phyloP scores from a whole-genome alignment of 2,329 filamentous ascomycete species.

The Verticillium alfalfae region DNA sequence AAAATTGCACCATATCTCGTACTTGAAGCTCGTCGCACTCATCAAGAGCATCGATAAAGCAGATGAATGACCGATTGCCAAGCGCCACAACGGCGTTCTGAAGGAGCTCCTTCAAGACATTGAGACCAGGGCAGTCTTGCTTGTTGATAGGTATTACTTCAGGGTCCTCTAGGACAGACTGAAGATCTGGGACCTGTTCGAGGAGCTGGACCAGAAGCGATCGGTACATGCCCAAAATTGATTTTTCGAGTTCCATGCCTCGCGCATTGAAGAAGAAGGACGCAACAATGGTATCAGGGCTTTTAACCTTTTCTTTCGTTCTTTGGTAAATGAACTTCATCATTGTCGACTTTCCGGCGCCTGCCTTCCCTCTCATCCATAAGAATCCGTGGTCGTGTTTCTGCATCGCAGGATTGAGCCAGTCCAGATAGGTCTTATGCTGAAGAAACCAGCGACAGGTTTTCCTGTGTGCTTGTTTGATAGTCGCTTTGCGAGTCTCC shows the following conservation, averaged over 20 bases:
- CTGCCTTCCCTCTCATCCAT: slow-evolving; percentile 41
- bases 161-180: slow-evolving; percentile 20
- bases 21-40: slow-evolving; percentile 3
- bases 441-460: slow-evolving; percentile 36
- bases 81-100: neutral
- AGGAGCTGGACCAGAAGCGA: slow-evolving; percentile 42
- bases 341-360: slow-evolving; percentile 38
- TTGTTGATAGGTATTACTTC: neutral
- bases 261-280: slow-evolving; percentile 45
- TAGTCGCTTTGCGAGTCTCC: slow-evolving; percentile 24
- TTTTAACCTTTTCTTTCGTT: neutral
- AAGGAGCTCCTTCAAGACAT: neutral
- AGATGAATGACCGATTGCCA: slow-evolving; percentile 3
- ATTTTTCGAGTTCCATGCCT: slow-evolving; percentile 35
- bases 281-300: neutral
- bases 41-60: slow-evolving; percentile 7
- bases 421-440: slow-evolving; percentile 24
- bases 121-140: neutral
- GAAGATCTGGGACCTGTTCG: slow-evolving; percentile 21
- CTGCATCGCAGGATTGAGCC: slow-evolving; percentile 24
- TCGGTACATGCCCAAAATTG: slow-evolving; percentile 41
- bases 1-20: neutral
- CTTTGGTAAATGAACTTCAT: slow-evolving; percentile 31
- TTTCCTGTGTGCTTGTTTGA: slow-evolving; percentile 27
- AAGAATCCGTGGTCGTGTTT: slow-evolving; percentile 30